phyloP scores from a whole-genome alignment of 2,329 filamentous ascomycete genomes.

The Paecilomyces variotii region DNA sequence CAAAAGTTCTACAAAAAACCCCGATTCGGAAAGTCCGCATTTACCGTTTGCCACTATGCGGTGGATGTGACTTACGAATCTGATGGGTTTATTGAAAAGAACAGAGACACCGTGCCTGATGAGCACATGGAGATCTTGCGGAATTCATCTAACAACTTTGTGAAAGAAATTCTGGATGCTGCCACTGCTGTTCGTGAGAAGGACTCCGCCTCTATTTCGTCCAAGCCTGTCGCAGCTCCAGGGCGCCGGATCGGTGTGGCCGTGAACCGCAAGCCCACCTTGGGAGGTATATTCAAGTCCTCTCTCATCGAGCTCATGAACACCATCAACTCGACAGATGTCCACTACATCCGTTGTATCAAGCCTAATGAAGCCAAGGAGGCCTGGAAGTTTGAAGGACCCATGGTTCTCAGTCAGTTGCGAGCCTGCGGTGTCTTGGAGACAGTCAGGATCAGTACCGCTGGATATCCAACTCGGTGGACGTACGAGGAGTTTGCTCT shows the following conservation, averaged over 20 bases:
- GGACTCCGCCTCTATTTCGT: conserved; percentile 59
- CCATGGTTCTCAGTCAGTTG: conserved; percentile 96
- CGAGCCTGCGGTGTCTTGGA: conserved; percentile 98
- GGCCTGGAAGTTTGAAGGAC: conserved; percentile 95
- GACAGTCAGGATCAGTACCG: conserved; percentile 94
- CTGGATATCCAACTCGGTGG: conserved; percentile 95
- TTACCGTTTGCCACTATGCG: conserved; percentile 97
- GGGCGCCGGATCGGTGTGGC: conserved; percentile 85
- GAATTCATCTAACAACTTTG: conserved; percentile 75
- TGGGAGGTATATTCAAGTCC: conserved; percentile 97
- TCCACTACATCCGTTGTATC: conserved; percentile 98
- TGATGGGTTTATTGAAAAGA: conserved; percentile 99
- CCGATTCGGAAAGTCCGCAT: conserved; percentile 90
- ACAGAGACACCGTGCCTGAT: conserved; percentile 95
- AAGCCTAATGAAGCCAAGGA: conserved; percentile 97
- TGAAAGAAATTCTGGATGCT: conserved; percentile 75
- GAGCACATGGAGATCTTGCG: conserved; percentile 93
- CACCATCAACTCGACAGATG: conserved; percentile 95
- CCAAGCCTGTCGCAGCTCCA: conserved; percentile 62
- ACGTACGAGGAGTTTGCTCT: conserved; percentile 98
- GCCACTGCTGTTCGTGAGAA: conserved; percentile 85
- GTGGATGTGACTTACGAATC: conserved; percentile 98
- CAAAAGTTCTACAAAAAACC: conserved; percentile 98
- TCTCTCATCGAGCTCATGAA: conserved; percentile 96
- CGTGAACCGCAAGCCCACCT: conserved; percentile 89